Evolutionary conservation across 179 eudicot species (phyloP).

Genomic region (Silene noctiflora): DNA sequence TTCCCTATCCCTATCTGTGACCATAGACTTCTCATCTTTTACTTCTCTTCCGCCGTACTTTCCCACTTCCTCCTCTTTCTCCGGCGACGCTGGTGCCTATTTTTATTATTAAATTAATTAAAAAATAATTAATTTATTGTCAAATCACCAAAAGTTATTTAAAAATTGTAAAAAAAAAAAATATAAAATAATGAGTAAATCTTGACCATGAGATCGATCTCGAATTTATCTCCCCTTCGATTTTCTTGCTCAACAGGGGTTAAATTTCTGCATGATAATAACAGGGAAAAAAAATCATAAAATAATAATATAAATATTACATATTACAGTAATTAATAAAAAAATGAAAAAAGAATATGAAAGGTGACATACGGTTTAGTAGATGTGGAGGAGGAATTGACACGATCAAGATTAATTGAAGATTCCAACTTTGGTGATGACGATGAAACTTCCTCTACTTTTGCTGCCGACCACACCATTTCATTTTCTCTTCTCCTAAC

Average conservation of each 20-base stretch:
- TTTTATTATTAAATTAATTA: neutral
- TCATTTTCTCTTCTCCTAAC: too few relatives aligned
- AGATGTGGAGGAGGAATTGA: conserved; percentile 36
- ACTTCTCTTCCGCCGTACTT: conserved; percentile 28
- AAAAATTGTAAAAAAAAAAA: neutral
- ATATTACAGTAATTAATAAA: neutral
- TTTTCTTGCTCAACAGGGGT: conserved; percentile 33
- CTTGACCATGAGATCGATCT: conserved; percentile 97
- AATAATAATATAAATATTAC: neutral
- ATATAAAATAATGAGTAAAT: neutral
- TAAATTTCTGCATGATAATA: conserved; percentile 32
- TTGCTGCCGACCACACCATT: conserved; percentile 29
- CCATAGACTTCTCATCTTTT: conserved; percentile 44
- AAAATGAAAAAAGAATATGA: conserved; percentile 2
- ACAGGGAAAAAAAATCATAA: neutral
- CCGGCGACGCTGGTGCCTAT: conserved; percentile 69
- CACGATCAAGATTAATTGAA: conserved; percentile 39
- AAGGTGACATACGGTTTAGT: conserved; percentile 48
- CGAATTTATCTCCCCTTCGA: conserved; percentile 61
- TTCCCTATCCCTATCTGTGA: conserved; percentile 37
- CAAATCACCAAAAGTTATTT: neutral
- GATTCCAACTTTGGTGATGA: conserved; percentile 50
- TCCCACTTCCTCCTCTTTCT: conserved; percentile 41
- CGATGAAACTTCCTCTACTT: conserved; percentile 51
- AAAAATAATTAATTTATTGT: neutral